phyloP scores from a whole-genome alignment of 2,329 filamentous ascomycete genomes.

The Coleophoma cylindrospora region DNA sequence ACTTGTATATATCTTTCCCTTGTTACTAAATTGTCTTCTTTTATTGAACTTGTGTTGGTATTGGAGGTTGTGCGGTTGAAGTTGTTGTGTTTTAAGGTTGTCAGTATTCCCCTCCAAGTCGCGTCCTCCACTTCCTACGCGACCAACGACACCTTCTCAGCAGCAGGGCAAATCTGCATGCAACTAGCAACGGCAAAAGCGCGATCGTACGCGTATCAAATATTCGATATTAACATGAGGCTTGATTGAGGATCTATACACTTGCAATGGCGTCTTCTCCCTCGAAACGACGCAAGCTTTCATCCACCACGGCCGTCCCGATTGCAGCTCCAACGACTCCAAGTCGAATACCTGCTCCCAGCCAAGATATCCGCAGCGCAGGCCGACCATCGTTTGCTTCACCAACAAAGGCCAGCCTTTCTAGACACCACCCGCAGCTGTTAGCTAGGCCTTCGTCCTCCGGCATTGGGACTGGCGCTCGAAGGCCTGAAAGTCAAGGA shows the following conservation, averaged over 20 bases:
- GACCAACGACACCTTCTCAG: no score
- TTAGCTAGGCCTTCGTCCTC: constrained; percentile 34
- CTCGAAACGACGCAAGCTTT: constrained; percentile 60
- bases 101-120: no score
- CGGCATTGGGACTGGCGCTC: constrained; percentile 27
- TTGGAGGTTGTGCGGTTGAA: no score
- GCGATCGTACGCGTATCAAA: neutral
- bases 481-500: constrained; percentile 17
- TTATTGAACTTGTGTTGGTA: no score
- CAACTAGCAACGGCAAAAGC: no score
- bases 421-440: constrained; percentile 55
- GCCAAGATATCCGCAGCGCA: constrained; percentile 15
- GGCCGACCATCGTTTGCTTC: constrained; percentile 56
- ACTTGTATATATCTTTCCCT: no score
- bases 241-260: neutral
- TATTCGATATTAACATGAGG: neutral
- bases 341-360: constrained; percentile 20
- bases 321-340: constrained; percentile 35
- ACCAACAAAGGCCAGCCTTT: constrained; percentile 60
- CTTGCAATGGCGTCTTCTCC: constrained; percentile 49
- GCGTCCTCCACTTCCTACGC: no score
- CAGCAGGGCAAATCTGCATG: no score
- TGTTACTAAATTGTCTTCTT: no score
- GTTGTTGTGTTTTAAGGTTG: no score
- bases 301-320: constrained; percentile 43